Percentiles rank a stretch among this genome's conserved stretches.
Evolutionary conservation across 208 protist genomes (phyloP).

Genomic region (Angomonas desouzai): DNA sequence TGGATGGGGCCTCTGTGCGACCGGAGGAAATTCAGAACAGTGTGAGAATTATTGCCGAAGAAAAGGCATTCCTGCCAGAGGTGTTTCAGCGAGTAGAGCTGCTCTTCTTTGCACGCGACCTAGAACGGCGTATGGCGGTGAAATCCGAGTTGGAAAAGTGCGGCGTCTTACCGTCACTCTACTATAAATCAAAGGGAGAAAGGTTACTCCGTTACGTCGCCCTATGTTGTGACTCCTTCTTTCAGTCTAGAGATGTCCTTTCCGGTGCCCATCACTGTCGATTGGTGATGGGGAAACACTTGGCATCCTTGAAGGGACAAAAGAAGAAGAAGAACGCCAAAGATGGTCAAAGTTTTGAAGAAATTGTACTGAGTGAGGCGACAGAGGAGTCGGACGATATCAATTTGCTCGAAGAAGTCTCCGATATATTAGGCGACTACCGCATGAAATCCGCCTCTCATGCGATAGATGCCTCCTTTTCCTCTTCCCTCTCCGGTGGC

Average conservation of each 20-base stretch:
- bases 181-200: neutral
- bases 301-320: neutral
- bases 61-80: slow-evolving; percentile 54
- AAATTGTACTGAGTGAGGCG: neutral
- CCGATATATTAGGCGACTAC: neutral
- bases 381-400: neutral
- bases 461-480: neutral
- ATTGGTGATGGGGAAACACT: neutral
- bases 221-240: neutral
- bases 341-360: neutral
- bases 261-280: neutral
- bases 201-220: neutral
- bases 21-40: slow-evolving; percentile 38
- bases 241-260: neutral
- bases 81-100: slow-evolving; percentile 61
- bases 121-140: slow-evolving; percentile 41
- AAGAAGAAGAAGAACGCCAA: neutral
- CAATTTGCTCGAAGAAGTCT: slow-evolving; percentile 9
- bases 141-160: slow-evolving; percentile 52
- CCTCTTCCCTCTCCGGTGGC: neutral
- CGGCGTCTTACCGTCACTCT: slow-evolving; percentile 15
- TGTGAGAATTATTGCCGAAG: slow-evolving; percentile 48
- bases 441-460: neutral
- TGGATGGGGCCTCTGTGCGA: slow-evolving; percentile 48
- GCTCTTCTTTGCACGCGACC: slow-evolving; percentile 41